Evolutionary conservation across 257 asterid species (phyloP), one percentile per base, ranked within the genome.

Genomic region (Haberlea rhodopensis): DNA sequence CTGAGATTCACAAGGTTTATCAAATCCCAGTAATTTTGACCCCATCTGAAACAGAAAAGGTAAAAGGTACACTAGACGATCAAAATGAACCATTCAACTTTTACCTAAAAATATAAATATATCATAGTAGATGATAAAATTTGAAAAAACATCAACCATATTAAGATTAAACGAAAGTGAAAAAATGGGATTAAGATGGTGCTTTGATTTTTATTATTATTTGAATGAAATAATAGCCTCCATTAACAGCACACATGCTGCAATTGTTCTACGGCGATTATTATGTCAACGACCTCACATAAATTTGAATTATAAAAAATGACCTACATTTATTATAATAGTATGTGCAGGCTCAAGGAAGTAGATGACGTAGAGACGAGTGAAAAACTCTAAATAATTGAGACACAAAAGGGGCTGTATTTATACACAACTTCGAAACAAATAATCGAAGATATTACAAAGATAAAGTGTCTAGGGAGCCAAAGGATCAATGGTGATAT

Each of bases 101-200:
- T 55, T 22, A 18, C 53, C 57, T 54, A 40, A 56, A 57, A 63
- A 29, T 31, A 65, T 27, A 67, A 57, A 19, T 18, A 40, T 11
- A 5, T n/a, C 48, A 40, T 40, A 13, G 18, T 0, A 3, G 18
- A 40, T 34, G 15, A 29, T 40, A 40, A 40, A 40, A 13, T 40
- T 13, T 13, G 48, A 3, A 11, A 34, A 34, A 40, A 0, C 1
- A 40, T 40, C 6, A 40, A 5, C n/a, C 48, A 40, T 0, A 2
- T 1, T 40, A 40, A 40, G 48, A 40, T 40, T 13, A 13, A 37
- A 40, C 13, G n/a, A 13, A 13, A 40, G 18, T 13, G 5, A 40
- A 8, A 40, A 40, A n/a, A n/a, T n/a, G n/a, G 3, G 18, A 9
- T 9, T 40, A 13, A 40, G n/a, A 40, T 0, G 6, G 48, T 40